Evolutionary conservation across 768 basidiomycete species (phyloP).

Genomic region (Collybia sp.): DNA sequence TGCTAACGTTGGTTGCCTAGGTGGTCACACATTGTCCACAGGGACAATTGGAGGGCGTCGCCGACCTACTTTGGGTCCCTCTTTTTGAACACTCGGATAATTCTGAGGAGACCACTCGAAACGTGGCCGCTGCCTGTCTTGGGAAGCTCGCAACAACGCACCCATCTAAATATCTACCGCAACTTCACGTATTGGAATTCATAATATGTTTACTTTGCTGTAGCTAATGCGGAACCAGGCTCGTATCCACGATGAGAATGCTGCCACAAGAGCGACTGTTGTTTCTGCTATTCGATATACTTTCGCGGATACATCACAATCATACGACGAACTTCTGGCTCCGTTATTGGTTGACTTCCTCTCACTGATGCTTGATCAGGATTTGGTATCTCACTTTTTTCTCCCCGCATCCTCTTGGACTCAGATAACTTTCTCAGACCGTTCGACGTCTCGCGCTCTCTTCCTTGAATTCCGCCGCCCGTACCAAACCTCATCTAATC

Average conservation of each 20-base stretch:
- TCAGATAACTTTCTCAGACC: constrained; percentile 41
- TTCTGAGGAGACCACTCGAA: constrained; percentile 87
- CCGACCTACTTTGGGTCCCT: constrained; percentile 88
- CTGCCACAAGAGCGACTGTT: constrained; percentile 80
- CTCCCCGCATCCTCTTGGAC: background rate
- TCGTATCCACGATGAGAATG: constrained; percentile 62
- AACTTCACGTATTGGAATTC: constrained; percentile 63
- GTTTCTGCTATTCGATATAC: constrained; percentile 93
- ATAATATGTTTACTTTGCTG: background rate
- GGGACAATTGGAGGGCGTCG: constrained; percentile 79
- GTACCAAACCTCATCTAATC: constrained; percentile 90
- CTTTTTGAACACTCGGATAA: constrained; percentile 89
- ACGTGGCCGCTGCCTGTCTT: constrained; percentile 94
- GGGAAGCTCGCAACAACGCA: constrained; percentile 93
- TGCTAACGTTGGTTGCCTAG: constrained; percentile 27
- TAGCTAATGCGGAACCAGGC: constrained; percentile 30
- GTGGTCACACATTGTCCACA: constrained; percentile 90
- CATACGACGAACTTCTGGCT: constrained; percentile 89
- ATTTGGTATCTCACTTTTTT: constrained; percentile 55
- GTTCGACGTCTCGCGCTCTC: constrained; percentile 90
- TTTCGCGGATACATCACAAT: constrained; percentile 79
- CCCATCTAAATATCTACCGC: constrained; percentile 86
- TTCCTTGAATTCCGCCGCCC: constrained; percentile 89
- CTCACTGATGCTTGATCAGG: constrained; percentile 82
- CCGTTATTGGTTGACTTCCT: constrained; percentile 89